A percentile compares a stretch with the other conserved stretches of the same genome.
Conservation (phyloP, 2,329 filamentous ascomycete genomes). For the Xylaria sp. region DNA sequence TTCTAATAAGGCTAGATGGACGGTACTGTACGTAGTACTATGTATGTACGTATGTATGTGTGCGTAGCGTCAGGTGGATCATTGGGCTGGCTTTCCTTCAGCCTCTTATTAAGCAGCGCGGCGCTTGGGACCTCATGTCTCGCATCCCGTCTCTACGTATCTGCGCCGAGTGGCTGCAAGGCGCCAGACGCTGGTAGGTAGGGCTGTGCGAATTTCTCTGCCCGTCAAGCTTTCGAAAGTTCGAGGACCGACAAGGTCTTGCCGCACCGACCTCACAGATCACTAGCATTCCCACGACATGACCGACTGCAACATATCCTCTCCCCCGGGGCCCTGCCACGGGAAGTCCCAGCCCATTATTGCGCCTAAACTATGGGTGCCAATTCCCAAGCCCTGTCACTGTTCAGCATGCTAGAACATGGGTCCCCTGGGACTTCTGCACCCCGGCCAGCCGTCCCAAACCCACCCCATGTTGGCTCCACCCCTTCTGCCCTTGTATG, state of each 20-base stretch:
- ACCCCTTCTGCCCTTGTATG: conserved; percentile 31
- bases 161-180: conserved; percentile 26
- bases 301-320: conserved; percentile 20
- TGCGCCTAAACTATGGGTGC: conserved; percentile 31
- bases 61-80: conserved; percentile 21
- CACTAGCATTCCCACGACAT: conserved; percentile 21
- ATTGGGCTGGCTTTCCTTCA: conserved; percentile 16
- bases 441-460: conserved; percentile 37
- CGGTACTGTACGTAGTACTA: no score
- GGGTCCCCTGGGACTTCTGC: conserved; percentile 35
- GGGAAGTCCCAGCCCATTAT: conserved; percentile 27
- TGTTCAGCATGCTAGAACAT: conserved; percentile 33
- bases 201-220: conserved; percentile 28
- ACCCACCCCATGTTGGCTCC: conserved; percentile 34
- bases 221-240: conserved; percentile 26
- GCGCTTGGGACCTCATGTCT: conserved; percentile 27
- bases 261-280: conserved; percentile 24
- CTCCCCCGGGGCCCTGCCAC: conserved; percentile 30
- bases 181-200: conserved; percentile 29
- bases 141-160: conserved; percentile 24
- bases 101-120: conserved; percentile 14
- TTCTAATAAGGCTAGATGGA: conserved; percentile 12
- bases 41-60: conserved; percentile 3
- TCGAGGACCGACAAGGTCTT: conserved; percentile 16
- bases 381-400: conserved; percentile 38